These are phyloP conservation scores for Jatropha podagrica DNA, from an alignment of 441 rosid genomes.

Conservation along the genomic window DNA sequence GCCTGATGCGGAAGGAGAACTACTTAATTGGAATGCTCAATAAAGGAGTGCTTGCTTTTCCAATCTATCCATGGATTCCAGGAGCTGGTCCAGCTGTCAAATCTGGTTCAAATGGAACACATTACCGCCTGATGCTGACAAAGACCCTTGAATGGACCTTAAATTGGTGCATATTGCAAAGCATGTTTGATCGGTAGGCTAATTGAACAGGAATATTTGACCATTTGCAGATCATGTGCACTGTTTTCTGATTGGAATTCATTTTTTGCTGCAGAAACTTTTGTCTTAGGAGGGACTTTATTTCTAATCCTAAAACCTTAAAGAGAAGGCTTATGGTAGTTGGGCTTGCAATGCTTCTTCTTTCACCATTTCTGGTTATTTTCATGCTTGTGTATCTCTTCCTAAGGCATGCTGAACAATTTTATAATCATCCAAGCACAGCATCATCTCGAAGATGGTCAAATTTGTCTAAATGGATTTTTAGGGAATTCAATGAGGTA, in stretches of 20 bases:
- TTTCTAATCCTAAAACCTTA: constrained; percentile 74
- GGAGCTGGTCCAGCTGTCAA: constrained; percentile 87
- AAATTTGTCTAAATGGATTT: constrained; percentile 93
- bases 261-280: constrained; percentile 66
- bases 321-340: constrained; percentile 87
- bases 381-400: constrained; percentile 96
- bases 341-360: constrained; percentile 88
- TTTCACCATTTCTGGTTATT: constrained; percentile 93
- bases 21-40: constrained; percentile 98
- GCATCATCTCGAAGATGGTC: constrained; percentile 99
- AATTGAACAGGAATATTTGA: constrained; percentile 11
- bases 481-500: constrained; percentile 98
- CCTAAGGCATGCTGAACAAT: constrained; percentile 96
- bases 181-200: constrained; percentile 97
- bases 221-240: background rate
- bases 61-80: constrained; percentile 82
- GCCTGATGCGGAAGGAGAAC: constrained; percentile 98
- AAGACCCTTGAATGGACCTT: constrained; percentile 98
- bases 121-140: constrained; percentile 64
- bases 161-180: constrained; percentile 97
- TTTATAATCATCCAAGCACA: constrained; percentile 95
- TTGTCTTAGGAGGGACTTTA: constrained; percentile 82
- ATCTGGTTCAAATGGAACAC: constrained; percentile 49
- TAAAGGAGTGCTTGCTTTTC: constrained; percentile 94
- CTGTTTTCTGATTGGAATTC: constrained; percentile 27